Evolutionary conservation across 306 rosid species (phyloP).

Genomic region (Prosopis cineraria): DNA sequence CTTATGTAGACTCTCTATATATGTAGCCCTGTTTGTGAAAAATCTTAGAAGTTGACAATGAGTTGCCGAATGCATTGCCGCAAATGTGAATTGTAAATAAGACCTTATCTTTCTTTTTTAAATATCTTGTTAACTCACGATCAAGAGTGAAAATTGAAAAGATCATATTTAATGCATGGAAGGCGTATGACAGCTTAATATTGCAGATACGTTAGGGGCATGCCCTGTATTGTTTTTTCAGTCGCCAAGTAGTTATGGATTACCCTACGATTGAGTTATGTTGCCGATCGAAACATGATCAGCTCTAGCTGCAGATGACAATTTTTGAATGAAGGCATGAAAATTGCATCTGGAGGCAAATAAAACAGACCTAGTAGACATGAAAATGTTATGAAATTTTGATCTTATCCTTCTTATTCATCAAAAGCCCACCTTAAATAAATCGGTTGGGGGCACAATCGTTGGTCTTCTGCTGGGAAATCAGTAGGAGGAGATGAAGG

Average conservation of each 20-base stretch:
- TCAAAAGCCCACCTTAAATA: not conserved
- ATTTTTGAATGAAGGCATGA: not conserved
- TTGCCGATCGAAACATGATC: not conserved
- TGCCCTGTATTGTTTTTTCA: not conserved
- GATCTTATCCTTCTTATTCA: not conserved
- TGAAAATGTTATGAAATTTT: not conserved
- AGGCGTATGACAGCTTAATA: not conserved
- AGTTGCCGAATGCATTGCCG: slow-evolving; percentile 55
- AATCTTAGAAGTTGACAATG: slow-evolving; percentile 43
- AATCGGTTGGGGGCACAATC: slow-evolving; percentile 1
- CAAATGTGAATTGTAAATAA: slow-evolving; percentile 59
- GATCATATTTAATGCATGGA: slow-evolving; percentile 16
- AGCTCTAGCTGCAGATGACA: not conserved
- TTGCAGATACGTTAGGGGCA: slow-evolving; percentile 1
- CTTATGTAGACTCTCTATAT: slow-evolving; percentile 49
- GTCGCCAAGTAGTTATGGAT: not conserved
- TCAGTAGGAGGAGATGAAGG: slow-evolving; percentile 3
- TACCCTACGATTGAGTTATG: not conserved
- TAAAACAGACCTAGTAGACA: not conserved
- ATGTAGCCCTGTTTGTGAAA: slow-evolving; percentile 62
- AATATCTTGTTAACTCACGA: slow-evolving; percentile 24
- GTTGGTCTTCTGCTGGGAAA: slow-evolving; percentile 5
- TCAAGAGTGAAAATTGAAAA: slow-evolving; percentile 15
- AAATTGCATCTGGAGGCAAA: slow-evolving; percentile 17
- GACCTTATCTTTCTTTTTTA: slow-evolving; percentile 38